Evolutionary conservation across 106 monocot species (phyloP).

Genomic region (Amphibolis antarctica): DNA sequence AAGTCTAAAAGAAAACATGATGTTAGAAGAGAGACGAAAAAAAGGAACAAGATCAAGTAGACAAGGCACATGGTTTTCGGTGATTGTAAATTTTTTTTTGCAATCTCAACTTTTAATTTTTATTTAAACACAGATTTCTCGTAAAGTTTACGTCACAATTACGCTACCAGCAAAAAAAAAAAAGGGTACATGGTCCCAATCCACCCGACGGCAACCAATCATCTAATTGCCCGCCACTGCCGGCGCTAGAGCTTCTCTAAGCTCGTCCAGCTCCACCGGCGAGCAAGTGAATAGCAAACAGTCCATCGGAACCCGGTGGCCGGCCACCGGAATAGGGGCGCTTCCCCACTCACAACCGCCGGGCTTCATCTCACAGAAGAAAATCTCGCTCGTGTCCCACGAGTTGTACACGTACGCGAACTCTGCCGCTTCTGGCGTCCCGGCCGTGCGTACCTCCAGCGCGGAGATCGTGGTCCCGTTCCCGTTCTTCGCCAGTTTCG

Average conservation of each 20-base stretch:
- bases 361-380: slow-evolving; percentile 14
- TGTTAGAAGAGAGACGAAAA: no score
- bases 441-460: slow-evolving; percentile 4
- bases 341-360: slow-evolving; percentile 18
- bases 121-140: no score
- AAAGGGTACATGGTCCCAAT: no score
- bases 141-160: no score
- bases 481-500: slow-evolving; percentile 14
- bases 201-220: neutral
- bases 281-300: slow-evolving; percentile 12
- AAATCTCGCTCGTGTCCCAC: slow-evolving; percentile 17
- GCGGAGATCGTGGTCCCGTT: slow-evolving; percentile 1
- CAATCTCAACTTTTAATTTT: no score
- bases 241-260: neutral
- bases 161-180: no score
- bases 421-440: neutral
- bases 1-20: no score
- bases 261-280: neutral
- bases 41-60: no score
- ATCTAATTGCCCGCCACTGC: neutral
- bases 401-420: slow-evolving; percentile 37
- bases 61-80: no score
- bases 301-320: slow-evolving; percentile 14
- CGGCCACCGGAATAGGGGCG: slow-evolving; percentile 1
- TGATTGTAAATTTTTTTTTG: no score